Evolutionary conservation across 2,329 filamentous ascomycete genomes (phyloP), one percentile per base, ranked within the genome.

Genomic region (Aspergillus costaricaensis): DNA sequence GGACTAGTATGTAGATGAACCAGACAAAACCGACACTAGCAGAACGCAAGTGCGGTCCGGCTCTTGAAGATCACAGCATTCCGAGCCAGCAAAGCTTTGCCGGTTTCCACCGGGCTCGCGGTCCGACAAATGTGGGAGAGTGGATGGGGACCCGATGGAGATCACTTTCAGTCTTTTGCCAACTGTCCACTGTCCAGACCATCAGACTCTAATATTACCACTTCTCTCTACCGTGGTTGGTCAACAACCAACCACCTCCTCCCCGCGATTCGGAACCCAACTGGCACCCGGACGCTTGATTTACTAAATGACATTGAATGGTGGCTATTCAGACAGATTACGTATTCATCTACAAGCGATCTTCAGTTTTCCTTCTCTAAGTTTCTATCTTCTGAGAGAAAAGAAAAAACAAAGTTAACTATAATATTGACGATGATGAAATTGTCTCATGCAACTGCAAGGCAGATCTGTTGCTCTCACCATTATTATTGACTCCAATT

Each of bases 1-100:
- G 8, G 21, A 30, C 47, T 50, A 47, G 43, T 47, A 55, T 55
- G 53, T 55, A 55, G 27, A 55, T 44, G 41, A 39, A 32, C 53
- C 53, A 55, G 17, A 30, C 53, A 44, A 23, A 41, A 55, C 53
- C 53, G 53, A 55, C n/a, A 47, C 53, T 55, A 55, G 53, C 43
- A 27, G 53, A 15, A 17, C n/a, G 25, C 27, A 32, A 47, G 23
- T 32, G 53, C 41, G 53, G 53, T 55, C 58, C 58, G 54, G 49
- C 44, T 52, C 39, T 53, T 43, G 25, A 41, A 38, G 58, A 60
- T 51, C 41, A 50, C 58, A 55, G 50, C 25, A 55, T 41, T 62
- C 54, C 60, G 48, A 60, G 44, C 57, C 57, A 59, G 60, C 52
- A 50, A 56, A 57, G 41, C 52, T 59, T 54, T 53, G 32, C 8